phyloP scores from a whole-genome alignment of 225 moss, liverwort and hornwort genomes.

The Climacium dendroides region DNA sequence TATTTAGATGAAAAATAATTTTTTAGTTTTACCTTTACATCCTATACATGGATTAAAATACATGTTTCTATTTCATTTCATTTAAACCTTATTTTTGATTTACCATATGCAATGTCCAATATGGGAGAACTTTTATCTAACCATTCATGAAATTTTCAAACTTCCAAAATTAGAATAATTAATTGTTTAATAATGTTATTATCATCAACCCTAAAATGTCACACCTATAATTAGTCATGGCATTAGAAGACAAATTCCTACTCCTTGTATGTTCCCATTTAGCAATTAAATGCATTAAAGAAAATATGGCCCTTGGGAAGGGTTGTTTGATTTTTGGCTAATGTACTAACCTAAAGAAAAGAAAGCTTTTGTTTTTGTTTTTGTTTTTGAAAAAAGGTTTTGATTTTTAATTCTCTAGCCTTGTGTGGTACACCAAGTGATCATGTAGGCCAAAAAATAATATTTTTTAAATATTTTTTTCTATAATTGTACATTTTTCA shows the following conservation, averaged over 20 bases:
- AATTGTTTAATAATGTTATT: not conserved
- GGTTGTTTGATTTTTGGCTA: too few relatives aligned
- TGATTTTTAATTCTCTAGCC: too few relatives aligned
- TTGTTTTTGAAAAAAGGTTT: too few relatives aligned
- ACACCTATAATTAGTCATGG: not conserved
- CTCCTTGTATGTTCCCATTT: rapidly evolving
- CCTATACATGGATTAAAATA: not conserved
- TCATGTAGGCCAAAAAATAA: too few relatives aligned
- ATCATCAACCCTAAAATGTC: rapidly evolving
- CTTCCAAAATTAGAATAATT: not conserved
- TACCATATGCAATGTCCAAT: too few relatives aligned
- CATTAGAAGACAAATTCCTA: not conserved
- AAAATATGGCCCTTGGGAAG: too few relatives aligned
- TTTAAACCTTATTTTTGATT: not conserved
- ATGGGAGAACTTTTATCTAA: not conserved
- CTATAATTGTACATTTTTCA: too few relatives aligned
- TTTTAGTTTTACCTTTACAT: not conserved
- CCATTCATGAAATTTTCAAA: not conserved
- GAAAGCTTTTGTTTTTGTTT: too few relatives aligned
- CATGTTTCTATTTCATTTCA: not conserved
- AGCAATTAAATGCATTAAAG: not conserved
- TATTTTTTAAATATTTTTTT: too few relatives aligned
- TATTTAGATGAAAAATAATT: not conserved
- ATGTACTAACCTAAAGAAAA: too few relatives aligned
- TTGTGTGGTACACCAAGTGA: too few relatives aligned